A percentile compares a stretch with the other conserved stretches of the same genome.
These are phyloP conservation scores for Aegilops longissima DNA, from an alignment of 176 grass and related monocot genomes.

Conservation along the genomic window DNA sequence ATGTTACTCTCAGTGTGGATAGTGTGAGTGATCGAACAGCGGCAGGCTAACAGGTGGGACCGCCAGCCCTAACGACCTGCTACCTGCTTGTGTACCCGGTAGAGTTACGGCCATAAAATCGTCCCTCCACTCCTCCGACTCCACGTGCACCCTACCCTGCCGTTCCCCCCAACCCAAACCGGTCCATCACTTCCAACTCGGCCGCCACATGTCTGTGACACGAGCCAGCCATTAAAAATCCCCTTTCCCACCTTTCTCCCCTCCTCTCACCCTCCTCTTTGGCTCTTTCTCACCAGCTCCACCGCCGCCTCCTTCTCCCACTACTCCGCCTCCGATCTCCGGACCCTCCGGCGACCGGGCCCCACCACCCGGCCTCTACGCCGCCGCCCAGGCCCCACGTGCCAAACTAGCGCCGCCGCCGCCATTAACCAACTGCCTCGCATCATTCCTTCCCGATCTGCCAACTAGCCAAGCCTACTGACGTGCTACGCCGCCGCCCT, in stretches of 20 bases:
- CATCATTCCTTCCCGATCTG: conserved; percentile 34
- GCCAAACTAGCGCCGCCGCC: not conserved
- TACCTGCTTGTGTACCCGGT: not conserved
- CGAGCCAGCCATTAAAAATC: conserved; percentile 5
- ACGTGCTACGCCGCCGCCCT: not conserved
- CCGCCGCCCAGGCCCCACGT: not conserved
- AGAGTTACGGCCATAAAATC: not conserved
- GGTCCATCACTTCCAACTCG: not conserved
- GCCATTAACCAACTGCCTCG: not conserved
- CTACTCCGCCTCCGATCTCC: conserved; percentile 31
- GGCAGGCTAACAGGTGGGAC: not conserved
- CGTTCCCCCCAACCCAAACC: not conserved
- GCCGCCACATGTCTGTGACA: conserved; percentile 1
- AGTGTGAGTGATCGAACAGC: too few species aligned
- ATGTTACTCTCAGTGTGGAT: too few species aligned
- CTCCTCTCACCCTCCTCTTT: not conserved
- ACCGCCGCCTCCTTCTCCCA: conserved; percentile 14
- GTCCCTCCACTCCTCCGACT: not conserved
- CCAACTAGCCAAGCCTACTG: not conserved
- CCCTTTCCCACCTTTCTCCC: not conserved
- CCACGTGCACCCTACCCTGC: not conserved
- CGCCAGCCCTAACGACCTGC: not conserved
- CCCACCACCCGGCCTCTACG: not conserved
- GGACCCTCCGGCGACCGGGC: conserved; percentile 4
- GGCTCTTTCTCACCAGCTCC: conserved; percentile 26